A percentile compares a stretch with the other conserved stretches of the same genome.
phyloP scores from a whole-genome alignment of 768 basidiomycete genomes.

The Termitomyces sp. region DNA sequence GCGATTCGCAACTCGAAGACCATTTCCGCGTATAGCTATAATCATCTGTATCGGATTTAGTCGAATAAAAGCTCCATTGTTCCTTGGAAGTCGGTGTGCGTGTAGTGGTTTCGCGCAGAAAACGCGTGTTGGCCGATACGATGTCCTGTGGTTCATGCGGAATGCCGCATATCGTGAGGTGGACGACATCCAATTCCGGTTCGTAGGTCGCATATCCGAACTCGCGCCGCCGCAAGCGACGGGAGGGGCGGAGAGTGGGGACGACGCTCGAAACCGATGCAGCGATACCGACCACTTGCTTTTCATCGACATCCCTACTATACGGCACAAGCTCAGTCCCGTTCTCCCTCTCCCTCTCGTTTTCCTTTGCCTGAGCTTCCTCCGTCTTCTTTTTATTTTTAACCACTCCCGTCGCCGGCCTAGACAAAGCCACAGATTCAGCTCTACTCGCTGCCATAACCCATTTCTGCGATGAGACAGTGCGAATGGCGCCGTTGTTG shows the following conservation, averaged over 20 bases:
- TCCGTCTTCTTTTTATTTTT: background rate
- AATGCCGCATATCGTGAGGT: conserved; percentile 1
- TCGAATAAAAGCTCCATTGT: background rate
- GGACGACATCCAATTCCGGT: background rate
- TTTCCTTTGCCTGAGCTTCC: background rate
- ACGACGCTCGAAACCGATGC: background rate
- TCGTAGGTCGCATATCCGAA: background rate
- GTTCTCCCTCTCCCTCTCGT: background rate
- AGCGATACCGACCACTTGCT: background rate
- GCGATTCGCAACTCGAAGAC: background rate
- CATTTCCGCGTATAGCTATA: background rate
- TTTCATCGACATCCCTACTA: background rate
- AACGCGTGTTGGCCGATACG: background rate
- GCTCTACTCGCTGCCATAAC: background rate
- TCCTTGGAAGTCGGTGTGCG: background rate
- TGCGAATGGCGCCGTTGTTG: conserved; percentile 9
- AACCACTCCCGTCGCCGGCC: background rate
- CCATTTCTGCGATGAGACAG: background rate
- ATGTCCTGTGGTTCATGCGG: background rate
- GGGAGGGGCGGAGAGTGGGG: background rate
- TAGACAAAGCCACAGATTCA: background rate
- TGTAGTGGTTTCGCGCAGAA: background rate
- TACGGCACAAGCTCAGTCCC: background rate
- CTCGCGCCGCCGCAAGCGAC: background rate
- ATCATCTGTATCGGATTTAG: background rate